Evolutionary conservation across 257 asterid genomes (phyloP).

Genomic region (Fraxinus excelsior): DNA sequence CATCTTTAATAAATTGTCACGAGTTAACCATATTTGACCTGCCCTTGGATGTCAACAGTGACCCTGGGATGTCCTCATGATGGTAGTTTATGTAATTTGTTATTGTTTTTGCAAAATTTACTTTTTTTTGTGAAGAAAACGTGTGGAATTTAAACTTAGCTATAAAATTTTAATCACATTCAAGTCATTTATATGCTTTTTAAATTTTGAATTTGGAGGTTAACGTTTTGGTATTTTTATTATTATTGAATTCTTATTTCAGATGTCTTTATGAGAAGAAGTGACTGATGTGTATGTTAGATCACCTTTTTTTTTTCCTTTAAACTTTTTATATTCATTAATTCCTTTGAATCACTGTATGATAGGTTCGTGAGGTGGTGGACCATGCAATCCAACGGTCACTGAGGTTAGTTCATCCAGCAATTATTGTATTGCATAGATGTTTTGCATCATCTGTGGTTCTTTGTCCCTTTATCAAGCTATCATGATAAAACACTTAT

Average conservation of each 20-base stretch:
- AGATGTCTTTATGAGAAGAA: slow-evolving; percentile 15
- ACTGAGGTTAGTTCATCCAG: slow-evolving; percentile 59
- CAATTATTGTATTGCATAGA: no score
- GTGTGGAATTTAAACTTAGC: no score
- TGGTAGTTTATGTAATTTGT: no score
- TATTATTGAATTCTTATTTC: not conserved
- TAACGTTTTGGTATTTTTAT: not conserved
- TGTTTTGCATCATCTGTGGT: not conserved
- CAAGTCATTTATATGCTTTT: no score
- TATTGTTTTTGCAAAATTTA: no score
- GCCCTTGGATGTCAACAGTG: slow-evolving; percentile 5
- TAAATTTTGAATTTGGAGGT: no score
- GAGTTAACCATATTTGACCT: no score
- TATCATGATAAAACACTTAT: not conserved
- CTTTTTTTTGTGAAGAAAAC: no score
- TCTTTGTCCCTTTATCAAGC: slow-evolving; percentile 7
- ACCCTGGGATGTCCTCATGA: slow-evolving; percentile 14
- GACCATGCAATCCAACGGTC: slow-evolving; percentile 37
- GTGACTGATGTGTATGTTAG: slow-evolving; percentile 6
- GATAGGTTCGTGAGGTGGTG: slow-evolving; percentile 70
- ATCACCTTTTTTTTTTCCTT: not conserved
- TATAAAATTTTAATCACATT: no score
- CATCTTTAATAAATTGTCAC: no score
- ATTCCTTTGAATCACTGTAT: slow-evolving; percentile 15
- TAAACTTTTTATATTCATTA: slow-evolving; percentile 7